Base-by-base conservation (phyloP, 2,329 filamentous ascomycete species). In the Paecilomyces variotii region DNA sequence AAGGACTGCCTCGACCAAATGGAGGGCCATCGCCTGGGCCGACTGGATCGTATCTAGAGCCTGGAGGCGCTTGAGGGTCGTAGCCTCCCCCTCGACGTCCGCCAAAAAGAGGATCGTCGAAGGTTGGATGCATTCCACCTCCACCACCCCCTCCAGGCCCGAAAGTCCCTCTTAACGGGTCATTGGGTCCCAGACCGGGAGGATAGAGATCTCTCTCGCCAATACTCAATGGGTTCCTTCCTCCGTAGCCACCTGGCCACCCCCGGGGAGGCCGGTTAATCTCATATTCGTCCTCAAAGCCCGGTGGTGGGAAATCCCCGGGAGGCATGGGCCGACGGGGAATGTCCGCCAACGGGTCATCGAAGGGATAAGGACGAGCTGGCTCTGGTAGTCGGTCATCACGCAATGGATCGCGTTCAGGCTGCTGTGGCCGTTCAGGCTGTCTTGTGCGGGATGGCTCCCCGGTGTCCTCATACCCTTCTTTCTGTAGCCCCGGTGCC, bases 91-190 rank as follows among this genome's bases (percentile, higher is more conserved):
- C 77, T 1, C 74, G 73, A 9, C 78, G 74, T 1, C 87, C 87
- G 4, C 82, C 82, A 70, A 96, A 96, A 54, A 97, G 74, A 5
- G 90, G 91, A 69, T 97, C 92, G 66, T 96, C 91, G 71, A 96
- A 94, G 0, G 92, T 96, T 0, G 94, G 94, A 74, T 97, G 90
- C 94, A 99, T 99, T 0, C 94, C 94, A 11, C 88, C 86, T 10
- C 82, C 82, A 24, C 86, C 83, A 0, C 84, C 82, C n/a, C 83
- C 77, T 26, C 81, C 79, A 30, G 84, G 83, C 5, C 86, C 83
- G 57, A 90, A 84, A 2, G 83, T 82, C 3, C 84, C 83, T 32
- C 89, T 79, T 2, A 97, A 75, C 11, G 93, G 91, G 72, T 97
- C 92, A 66, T 91, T 80, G 0, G 92, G 92, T 0, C 91, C 92